Base-by-base conservation (phyloP, 2,329 filamentous ascomycete genomes). In the Teratosphaeriaceae sp. region DNA sequence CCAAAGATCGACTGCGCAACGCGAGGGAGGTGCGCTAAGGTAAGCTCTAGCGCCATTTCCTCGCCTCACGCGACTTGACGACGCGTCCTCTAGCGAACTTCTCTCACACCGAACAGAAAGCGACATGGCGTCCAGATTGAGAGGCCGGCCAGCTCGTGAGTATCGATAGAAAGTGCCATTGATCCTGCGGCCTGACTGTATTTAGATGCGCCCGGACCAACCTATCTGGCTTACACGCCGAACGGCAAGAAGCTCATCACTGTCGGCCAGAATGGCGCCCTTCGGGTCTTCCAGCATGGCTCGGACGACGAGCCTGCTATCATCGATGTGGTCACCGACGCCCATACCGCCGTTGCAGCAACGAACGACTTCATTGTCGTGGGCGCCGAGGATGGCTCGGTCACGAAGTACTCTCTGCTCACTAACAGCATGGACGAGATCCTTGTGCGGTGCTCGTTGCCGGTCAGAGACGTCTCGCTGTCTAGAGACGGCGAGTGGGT, bases 341-440 rank as follows among this genome's bases (percentile, higher is more conserved):
- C 86, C 51, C 94, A 95, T 60, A 74, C 85, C 16, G 81, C 84
- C 23, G 79, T 97, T 18, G 84, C 80, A 22, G 80, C 88, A 16
- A 79, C 80, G 26, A 79, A 90, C 59, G 79, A 84, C 47, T 88
- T 85, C 64, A 94, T 96, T 61, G 79, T 97, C 34, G 81, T 88
- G 48, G 92, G 88, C 21, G 86, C 87, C 16, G 90, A 98, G 65
- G 89, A 97, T 67, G 92, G 94, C 59, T 92, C 85, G n/a, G 88
- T 98, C 57, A 94, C 85, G 71, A 80, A 88, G 56, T 98, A 94
- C 70, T 85, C 85, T n/a, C 75, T 96, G 38, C 74, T 78, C 44
- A 79, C 78, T 2, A 82, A 82, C 57, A 65, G 72, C 21, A 87
- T 94, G 66, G 86, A 94, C 49, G 82, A 83, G 46, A 84, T 94